phyloP scores from a whole-genome alignment of 441 rosid genomes.

The Iberis amara region DNA sequence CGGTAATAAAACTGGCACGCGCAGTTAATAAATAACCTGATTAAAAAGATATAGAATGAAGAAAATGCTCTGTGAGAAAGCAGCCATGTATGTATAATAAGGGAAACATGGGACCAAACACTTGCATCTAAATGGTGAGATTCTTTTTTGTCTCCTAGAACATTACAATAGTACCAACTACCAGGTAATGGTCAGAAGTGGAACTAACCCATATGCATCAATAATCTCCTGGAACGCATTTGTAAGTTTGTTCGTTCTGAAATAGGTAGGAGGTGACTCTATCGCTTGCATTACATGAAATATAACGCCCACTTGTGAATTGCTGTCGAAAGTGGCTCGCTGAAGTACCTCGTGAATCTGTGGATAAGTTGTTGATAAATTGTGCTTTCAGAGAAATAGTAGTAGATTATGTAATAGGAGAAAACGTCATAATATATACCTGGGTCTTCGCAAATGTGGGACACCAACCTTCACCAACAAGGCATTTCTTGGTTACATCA shows the following conservation, averaged over 20 bases:
- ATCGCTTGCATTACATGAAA: conserved; percentile 84
- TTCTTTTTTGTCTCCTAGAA: conserved; percentile 9
- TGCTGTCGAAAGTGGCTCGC: conserved; percentile 91
- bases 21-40: conserved; percentile 21
- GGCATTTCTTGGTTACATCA: conserved; percentile 95
- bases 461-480: conserved; percentile 98
- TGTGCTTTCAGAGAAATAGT: conserved; percentile 18
- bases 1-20: conserved; percentile 23
- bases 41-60: background rate
- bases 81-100: conserved; percentile 11
- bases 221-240: conserved; percentile 93
- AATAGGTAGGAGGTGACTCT: conserved; percentile 93
- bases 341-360: conserved; percentile 94
- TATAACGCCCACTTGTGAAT: conserved; percentile 86
- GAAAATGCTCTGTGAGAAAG: conserved; percentile 11
- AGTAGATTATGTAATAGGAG: background rate
- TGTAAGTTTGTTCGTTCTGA: conserved; percentile 81
- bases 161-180: conserved; percentile 3
- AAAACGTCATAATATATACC: conserved; percentile 39
- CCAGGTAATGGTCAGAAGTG: background rate
- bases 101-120: conserved; percentile 1
- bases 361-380: conserved; percentile 28
- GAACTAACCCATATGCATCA: conserved; percentile 94
- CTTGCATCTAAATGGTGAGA: conserved; percentile 7
- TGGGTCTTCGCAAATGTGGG: conserved; percentile 83